phyloP scores from a whole-genome alignment of 2,329 filamentous ascomycete genomes.

The Beauveria sp. region DNA sequence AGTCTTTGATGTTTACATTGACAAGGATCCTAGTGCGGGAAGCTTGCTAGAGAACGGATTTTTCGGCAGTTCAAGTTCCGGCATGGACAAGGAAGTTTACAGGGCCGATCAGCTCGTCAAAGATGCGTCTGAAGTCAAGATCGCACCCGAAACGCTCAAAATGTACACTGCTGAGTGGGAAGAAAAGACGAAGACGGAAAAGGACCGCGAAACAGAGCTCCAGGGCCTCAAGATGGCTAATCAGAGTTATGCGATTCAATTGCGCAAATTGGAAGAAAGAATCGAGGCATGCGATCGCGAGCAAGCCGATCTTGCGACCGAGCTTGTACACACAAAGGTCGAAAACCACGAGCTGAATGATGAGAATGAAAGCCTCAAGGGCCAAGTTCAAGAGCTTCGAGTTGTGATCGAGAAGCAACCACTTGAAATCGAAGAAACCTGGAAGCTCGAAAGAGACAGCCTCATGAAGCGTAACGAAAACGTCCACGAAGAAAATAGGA shows the following conservation, averaged over 20 bases:
- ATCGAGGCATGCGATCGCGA: slow-evolving; percentile 84
- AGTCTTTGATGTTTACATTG: slow-evolving; percentile 94
- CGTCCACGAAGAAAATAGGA: slow-evolving; percentile 87
- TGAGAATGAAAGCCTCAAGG: slow-evolving; percentile 78
- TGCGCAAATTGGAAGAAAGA: slow-evolving; percentile 81
- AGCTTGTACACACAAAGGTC: slow-evolving; percentile 86
- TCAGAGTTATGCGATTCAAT: slow-evolving; percentile 58
- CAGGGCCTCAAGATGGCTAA: slow-evolving; percentile 64
- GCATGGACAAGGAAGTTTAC: slow-evolving; percentile 90
- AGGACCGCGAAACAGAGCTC: slow-evolving; percentile 74
- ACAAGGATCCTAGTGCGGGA: slow-evolving; percentile 83
- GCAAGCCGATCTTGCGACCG: slow-evolving; percentile 83
- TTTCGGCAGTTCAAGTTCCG: slow-evolving; percentile 87
- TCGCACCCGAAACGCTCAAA: slow-evolving; percentile 75
- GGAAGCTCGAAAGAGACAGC: slow-evolving; percentile 80
- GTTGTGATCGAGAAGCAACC: slow-evolving; percentile 86
- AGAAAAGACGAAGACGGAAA: slow-evolving; percentile 75
- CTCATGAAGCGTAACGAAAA: slow-evolving; percentile 89
- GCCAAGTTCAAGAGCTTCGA: slow-evolving; percentile 78
- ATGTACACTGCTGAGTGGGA: slow-evolving; percentile 84
- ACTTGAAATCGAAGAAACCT: slow-evolving; percentile 72
- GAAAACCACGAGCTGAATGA: slow-evolving; percentile 86
- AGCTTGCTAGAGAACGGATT: slow-evolving; percentile 95
- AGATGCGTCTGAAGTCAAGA: slow-evolving; percentile 81
- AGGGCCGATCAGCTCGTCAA: slow-evolving; percentile 87